Evolutionary conservation across 2,329 filamentous ascomycete genomes (phyloP).

Genomic region (Talaromyces sp.): DNA sequence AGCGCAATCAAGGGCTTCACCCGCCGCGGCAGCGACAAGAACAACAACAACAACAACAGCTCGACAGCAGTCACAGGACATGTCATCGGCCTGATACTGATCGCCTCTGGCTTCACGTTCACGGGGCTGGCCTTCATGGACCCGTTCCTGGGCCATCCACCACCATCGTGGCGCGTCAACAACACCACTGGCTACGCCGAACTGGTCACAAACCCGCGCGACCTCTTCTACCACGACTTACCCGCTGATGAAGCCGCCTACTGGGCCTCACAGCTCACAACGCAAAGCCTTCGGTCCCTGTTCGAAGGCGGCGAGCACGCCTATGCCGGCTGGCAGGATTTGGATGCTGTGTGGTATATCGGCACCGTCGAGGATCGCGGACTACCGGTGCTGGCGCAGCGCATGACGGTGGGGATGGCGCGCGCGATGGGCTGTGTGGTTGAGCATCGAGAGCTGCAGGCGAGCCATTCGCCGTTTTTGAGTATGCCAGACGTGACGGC

Average conservation of each 20-base stretch:
- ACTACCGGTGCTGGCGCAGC: slow-evolving; percentile 36
- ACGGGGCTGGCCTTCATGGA: slow-evolving; percentile 38
- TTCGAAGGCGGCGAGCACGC: slow-evolving; percentile 39
- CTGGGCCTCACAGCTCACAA: slow-evolving; percentile 38
- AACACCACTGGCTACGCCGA: slow-evolving; percentile 37
- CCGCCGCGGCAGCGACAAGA: too few relatives aligned
- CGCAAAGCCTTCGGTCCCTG: slow-evolving; percentile 40
- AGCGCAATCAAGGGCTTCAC: slow-evolving; percentile 43
- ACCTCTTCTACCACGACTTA: slow-evolving; percentile 49
- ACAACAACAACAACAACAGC: slow-evolving; percentile 11
- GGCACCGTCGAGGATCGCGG: slow-evolving; percentile 38
- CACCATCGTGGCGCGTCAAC: slow-evolving; percentile 38
- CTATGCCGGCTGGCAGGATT: slow-evolving; percentile 45
- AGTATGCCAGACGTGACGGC: slow-evolving; percentile 40
- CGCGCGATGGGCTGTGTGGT: slow-evolving; percentile 32
- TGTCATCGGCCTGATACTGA: slow-evolving; percentile 41
- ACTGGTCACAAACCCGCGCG: slow-evolving; percentile 29
- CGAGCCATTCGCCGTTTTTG: slow-evolving; percentile 47
- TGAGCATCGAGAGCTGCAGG: slow-evolving; percentile 36
- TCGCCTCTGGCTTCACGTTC: slow-evolving; percentile 40
- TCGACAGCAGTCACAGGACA: slow-evolving; percentile 30
- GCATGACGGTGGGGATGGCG: slow-evolving; percentile 33
- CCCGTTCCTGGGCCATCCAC: slow-evolving; percentile 35
- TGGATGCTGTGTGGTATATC: slow-evolving; percentile 42
- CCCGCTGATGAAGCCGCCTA: slow-evolving; percentile 36